Conservation (phyloP, 2,329 filamentous ascomycete genomes). For the Mycosphaerella arachidis region DNA sequence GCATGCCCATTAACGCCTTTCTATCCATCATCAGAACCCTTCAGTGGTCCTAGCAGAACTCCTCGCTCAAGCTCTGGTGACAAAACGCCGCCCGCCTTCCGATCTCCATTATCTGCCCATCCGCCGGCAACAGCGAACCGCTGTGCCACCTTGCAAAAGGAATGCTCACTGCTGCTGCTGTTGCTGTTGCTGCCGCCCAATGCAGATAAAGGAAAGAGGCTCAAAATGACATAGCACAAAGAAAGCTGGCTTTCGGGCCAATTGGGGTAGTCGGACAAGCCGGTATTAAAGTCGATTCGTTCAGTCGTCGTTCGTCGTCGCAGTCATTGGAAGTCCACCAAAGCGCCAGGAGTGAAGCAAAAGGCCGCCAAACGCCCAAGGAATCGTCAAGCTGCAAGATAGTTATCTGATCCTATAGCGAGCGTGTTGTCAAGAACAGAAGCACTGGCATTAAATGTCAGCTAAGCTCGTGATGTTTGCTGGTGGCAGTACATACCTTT, state of each 20-base stretch:
- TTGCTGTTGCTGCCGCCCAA: conserved; percentile 6
- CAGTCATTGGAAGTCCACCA: conserved; percentile 18
- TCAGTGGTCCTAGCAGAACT: conserved; percentile 5
- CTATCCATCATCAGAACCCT: conserved; percentile 12
- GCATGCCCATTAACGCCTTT: conserved; percentile 8
- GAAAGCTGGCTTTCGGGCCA: conserved; percentile 16
- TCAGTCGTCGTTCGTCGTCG: conserved; percentile 21
- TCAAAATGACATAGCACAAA: conserved; percentile 19
- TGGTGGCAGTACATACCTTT: neutral
- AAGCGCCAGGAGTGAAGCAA: conserved; percentile 16
- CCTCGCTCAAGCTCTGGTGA: conserved; percentile 8
- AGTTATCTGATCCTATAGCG: conserved; percentile 9
- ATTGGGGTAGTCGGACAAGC: conserved; percentile 12
- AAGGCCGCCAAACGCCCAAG: conserved; percentile 12
- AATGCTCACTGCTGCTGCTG: conserved; percentile 6
- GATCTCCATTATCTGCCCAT: conserved; percentile 7
- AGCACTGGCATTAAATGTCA: neutral
- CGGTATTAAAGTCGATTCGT: conserved; percentile 22
- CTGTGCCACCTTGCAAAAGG: conserved; percentile 1
- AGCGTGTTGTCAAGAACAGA: conserved; percentile 13
- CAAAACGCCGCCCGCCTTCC: conserved; percentile 7
- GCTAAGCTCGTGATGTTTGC: neutral
- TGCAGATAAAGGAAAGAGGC: conserved; percentile 9
- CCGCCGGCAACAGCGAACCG: conserved; percentile 11
- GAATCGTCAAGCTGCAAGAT: conserved; percentile 14